phyloP scores from a whole-genome alignment of 2,329 filamentous ascomycete species.

The Tetracladium maxilliforme region DNA sequence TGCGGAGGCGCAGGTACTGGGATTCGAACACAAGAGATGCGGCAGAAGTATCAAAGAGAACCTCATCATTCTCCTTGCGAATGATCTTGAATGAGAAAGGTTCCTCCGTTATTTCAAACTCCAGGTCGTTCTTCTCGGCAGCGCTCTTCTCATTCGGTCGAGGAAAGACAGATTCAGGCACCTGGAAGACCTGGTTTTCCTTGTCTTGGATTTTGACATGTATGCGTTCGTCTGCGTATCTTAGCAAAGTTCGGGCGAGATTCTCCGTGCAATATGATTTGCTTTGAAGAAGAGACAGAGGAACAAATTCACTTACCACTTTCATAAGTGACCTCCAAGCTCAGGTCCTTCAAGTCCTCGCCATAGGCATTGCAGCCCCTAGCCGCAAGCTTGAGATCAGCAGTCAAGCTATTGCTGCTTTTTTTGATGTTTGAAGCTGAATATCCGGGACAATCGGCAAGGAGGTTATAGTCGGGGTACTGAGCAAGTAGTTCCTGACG shows the following conservation, averaged over 20 bases:
- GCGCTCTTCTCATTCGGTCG: constrained; percentile 10
- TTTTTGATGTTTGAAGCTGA: constrained; percentile 30
- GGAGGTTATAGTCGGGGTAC: no score
- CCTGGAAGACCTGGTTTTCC: constrained; percentile 56
- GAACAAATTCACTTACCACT: constrained; percentile 27
- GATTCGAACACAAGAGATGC: constrained; percentile 58
- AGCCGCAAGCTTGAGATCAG: constrained; percentile 39
- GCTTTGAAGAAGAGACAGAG: constrained; percentile 36
- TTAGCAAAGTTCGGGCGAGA: background rate
- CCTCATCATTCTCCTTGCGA: constrained; percentile 28
- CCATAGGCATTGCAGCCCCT: constrained; percentile 42
- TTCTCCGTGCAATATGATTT: no score
- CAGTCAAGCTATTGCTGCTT: constrained; percentile 29
- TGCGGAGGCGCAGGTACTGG: constrained; percentile 63
- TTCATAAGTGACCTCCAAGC: constrained; percentile 42
- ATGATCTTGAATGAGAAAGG: constrained; percentile 55
- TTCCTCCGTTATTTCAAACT: constrained; percentile 24
- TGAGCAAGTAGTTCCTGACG: no score
- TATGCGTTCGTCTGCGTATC: constrained; percentile 39
- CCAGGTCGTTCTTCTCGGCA: constrained; percentile 23
- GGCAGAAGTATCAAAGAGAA: constrained; percentile 56
- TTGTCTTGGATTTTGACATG: constrained; percentile 63
- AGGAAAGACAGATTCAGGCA: constrained; percentile 54
- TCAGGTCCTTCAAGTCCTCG: constrained; percentile 36
- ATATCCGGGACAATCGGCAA: constrained; percentile 33